Evolutionary conservation across 768 basidiomycete species (phyloP), one percentile per base, ranked within the genome.

Genomic region (Mycena kentingensis): DNA sequence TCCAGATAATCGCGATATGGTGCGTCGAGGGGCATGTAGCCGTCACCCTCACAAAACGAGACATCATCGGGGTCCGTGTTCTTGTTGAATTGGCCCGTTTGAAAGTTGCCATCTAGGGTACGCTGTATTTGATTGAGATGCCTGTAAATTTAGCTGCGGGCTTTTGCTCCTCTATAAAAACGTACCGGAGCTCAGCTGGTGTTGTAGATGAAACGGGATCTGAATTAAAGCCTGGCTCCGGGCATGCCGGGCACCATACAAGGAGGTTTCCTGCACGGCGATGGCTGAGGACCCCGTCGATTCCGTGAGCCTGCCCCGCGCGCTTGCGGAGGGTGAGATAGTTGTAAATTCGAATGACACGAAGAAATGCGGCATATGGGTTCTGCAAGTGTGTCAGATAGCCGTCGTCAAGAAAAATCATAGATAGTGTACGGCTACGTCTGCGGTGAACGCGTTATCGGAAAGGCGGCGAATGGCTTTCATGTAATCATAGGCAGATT

Each of bases 91-190:
- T 60, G 49, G 35, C 60, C 52, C 16, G 54, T 47, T 26, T 62
- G 54, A 34, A 58, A 58, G 35, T 66, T 63, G 8, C 63, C 63
- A 50, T 66, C 63, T 16, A 54, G 28, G 7, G 60, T 60, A 11
- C 52, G 32, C 29, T 54, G 39, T 10, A 47, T 46, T 29, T 48
- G 56, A 24, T 60, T 57, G 2, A 52, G 38, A 36, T 65, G 57
- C 13, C 60, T 66, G 48, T n/a, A n/a, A n/a, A n/a, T n/a, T n/a
- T n/a, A n/a, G n/a, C n/a, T n/a, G n/a, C n/a, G n/a, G n/a, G n/a
- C n/a, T n/a, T n/a, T n/a, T n/a, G n/a, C n/a, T n/a, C n/a, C n/a
- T n/a, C n/a, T n/a, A n/a, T n/a, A n/a, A n/a, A n/a, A 37, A 21
- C 27, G 13, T 31, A 35, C 35, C 49, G 13, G 32, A 50, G 21